Percentiles rank a stretch among this genome's conserved stretches.
Evolutionary conservation across 768 basidiomycete species (phyloP).

Genomic region (Xanthoconium purpureum): DNA sequence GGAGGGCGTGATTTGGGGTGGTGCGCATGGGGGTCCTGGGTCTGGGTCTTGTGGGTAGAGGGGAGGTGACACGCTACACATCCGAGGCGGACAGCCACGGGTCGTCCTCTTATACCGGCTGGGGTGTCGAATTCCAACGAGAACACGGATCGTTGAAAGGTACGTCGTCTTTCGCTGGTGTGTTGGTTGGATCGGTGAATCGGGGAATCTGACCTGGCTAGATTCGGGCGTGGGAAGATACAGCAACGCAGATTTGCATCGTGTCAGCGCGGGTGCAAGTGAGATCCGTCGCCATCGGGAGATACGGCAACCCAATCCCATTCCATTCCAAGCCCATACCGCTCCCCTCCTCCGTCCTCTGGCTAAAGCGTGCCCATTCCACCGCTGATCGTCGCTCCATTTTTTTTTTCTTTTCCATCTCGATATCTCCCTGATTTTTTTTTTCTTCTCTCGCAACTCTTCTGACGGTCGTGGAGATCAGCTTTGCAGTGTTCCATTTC

Average conservation of each 20-base stretch:
- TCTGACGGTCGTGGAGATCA: not conserved
- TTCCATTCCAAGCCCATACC: conserved; percentile 11
- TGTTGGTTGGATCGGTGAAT: conserved; percentile 25
- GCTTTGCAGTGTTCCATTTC: conserved; percentile 1
- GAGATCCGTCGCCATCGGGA: conserved; percentile 65
- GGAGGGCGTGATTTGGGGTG: conserved; percentile 25
- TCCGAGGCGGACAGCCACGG: conserved; percentile 22
- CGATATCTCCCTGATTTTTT: conserved; percentile 9
- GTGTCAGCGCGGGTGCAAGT: conserved; percentile 30
- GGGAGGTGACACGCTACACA: conserved; percentile 13
- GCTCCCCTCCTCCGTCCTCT: conserved; percentile 6
- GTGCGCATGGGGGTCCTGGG: conserved; percentile 10
- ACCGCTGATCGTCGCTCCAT: conserved; percentile 3
- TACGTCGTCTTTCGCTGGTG: conserved; percentile 17
- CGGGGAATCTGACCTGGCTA: conserved; percentile 26
- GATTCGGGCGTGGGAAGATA: conserved; percentile 30
- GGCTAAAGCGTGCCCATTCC: not conserved
- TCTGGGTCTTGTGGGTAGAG: conserved; percentile 29
- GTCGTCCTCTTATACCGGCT: conserved; percentile 17
- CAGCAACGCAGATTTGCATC: conserved; percentile 29
- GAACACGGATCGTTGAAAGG: conserved; percentile 10
- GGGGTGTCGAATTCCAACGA: conserved; percentile 9
- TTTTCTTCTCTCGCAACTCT: not conserved
- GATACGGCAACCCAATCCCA: conserved; percentile 48
- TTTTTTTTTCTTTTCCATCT: conserved; percentile 29